phyloP scores from a whole-genome alignment of 2,329 filamentous ascomycete genomes.

The Fusarium euwallaceae region DNA sequence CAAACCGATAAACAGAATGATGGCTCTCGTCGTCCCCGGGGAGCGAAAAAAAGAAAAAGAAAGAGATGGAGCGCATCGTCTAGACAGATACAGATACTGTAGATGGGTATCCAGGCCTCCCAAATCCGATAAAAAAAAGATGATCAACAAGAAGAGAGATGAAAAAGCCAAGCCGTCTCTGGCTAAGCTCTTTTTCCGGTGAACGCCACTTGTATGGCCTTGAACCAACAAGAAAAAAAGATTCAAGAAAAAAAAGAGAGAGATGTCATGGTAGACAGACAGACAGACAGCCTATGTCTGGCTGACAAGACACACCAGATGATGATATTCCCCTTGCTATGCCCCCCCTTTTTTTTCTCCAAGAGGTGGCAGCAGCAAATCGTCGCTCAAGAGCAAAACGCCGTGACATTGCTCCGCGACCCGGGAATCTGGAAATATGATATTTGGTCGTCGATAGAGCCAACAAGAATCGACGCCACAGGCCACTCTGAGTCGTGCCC shows the following conservation, averaged over 20 bases:
- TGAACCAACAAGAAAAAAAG: not conserved
- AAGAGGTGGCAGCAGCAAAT: conserved; percentile 29
- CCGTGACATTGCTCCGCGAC: conserved; percentile 19
- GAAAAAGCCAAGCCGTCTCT: not conserved
- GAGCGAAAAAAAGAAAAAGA: conserved; percentile 2
- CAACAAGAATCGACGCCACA: conserved; percentile 29
- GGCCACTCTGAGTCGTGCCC: conserved; percentile 13
- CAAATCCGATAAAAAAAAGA: not conserved
- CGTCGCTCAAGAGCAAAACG: conserved; percentile 17
- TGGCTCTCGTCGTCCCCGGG: conserved; percentile 34
- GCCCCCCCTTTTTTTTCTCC: conserved; percentile 5
- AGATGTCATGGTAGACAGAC: not conserved
- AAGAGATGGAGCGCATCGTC: conserved; percentile 34
- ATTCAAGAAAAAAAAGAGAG: not conserved
- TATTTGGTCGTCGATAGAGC: conserved; percentile 9
- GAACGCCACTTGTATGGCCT: not conserved
- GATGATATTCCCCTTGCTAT: not conserved
- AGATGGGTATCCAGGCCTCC: conserved; percentile 13
- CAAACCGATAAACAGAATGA: conserved; percentile 25
- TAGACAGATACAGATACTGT: conserved; percentile 26
- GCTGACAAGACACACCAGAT: not conserved
- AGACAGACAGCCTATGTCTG: not conserved
- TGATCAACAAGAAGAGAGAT: not conserved
- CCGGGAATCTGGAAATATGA: conserved; percentile 35
- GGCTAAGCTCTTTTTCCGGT: not conserved